These are phyloP conservation scores for Solanum dulcamara DNA, from an alignment of 257 asterid genomes.

Conservation along the genomic window DNA sequence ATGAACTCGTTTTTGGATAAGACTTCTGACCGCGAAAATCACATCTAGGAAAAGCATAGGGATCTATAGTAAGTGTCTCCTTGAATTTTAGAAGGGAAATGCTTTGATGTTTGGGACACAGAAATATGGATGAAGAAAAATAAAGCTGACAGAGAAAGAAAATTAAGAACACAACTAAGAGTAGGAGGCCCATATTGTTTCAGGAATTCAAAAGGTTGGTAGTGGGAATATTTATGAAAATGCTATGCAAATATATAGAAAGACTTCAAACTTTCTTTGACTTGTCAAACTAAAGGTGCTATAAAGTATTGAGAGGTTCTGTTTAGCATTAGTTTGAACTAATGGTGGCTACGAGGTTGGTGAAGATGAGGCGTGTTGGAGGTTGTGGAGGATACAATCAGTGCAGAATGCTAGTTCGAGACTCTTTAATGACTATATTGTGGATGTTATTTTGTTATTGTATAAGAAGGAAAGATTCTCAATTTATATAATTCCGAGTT, in stretches of 20 bases:
- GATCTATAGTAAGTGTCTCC: background rate
- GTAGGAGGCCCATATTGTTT: background rate
- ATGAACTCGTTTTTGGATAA: background rate
- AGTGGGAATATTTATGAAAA: background rate
- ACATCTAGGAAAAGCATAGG: background rate
- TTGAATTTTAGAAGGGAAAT: background rate
- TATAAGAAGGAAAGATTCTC: background rate
- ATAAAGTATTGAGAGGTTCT: background rate
- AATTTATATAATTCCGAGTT: no score
- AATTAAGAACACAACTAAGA: background rate
- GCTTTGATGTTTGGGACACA: background rate
- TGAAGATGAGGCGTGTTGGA: background rate
- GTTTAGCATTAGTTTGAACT: background rate
- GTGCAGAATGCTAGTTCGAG: background rate
- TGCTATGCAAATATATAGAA: background rate
- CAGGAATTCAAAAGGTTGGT: background rate
- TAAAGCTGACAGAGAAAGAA: background rate
- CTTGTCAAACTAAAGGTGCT: background rate
- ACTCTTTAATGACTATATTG: no score
- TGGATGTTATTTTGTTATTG: no score
- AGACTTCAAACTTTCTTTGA: background rate
- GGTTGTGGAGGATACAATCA: rapidly evolving
- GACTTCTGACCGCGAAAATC: background rate
- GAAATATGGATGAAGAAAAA: background rate
- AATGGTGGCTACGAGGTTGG: rapidly evolving